phyloP scores from a whole-genome alignment of 345 rosid species.

The Euclidium syriacum region DNA sequence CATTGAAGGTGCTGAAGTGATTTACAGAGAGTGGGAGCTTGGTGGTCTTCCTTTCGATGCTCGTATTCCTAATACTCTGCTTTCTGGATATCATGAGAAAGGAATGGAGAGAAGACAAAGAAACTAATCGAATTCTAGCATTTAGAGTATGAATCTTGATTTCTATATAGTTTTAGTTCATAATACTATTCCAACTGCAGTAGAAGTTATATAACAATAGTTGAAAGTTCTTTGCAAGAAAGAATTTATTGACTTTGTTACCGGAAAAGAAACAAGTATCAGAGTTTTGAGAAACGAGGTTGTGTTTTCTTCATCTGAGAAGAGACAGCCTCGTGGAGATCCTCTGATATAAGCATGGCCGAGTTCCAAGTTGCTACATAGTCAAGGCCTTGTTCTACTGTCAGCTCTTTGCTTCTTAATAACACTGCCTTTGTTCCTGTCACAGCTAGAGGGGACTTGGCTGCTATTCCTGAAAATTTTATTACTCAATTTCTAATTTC shows the following conservation, averaged over 20 bases:
- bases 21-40: conserved; percentile 17
- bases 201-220: neutral
- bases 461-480: conserved; percentile 46
- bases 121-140: neutral
- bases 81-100: conserved; percentile 4
- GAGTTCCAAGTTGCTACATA: conserved; percentile 88
- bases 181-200: neutral
- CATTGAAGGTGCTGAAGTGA: conserved; percentile 11
- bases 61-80: neutral
- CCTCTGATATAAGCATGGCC: conserved; percentile 62
- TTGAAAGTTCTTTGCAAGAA: neutral
- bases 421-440: conserved; percentile 75
- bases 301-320: conserved; percentile 49
- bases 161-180: no score
- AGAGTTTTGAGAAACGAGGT: conserved; percentile 68
- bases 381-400: conserved; percentile 75
- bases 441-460: conserved; percentile 73
- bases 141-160: no score
- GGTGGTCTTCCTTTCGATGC: neutral
- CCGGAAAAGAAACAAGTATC: conserved; percentile 7
- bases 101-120: neutral
- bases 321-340: conserved; percentile 55
- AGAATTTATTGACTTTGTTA: neutral
- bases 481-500: neutral
- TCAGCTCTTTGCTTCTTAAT: conserved; percentile 65